Evolutionary conservation across 345 rosid species (phyloP).

Genomic region (Rhizophora apiculata): DNA sequence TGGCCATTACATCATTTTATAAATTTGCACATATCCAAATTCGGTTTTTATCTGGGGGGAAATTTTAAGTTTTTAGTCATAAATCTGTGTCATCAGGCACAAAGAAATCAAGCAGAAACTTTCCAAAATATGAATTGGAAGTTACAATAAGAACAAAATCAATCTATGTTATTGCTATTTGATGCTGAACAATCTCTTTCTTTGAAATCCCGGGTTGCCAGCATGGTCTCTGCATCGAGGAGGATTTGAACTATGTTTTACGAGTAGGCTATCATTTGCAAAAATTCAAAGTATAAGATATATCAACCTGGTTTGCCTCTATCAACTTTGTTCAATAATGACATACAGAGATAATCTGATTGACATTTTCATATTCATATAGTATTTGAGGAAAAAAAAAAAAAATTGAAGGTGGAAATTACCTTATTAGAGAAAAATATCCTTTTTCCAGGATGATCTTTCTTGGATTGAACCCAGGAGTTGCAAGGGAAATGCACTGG

Average conservation of each 20-base stretch:
- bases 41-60: too few relatives aligned
- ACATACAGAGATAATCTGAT: conserved; percentile 1
- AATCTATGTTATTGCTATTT: too few relatives aligned
- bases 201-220: not conserved
- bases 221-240: too few relatives aligned
- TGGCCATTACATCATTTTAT: not conserved
- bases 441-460: conserved; percentile 60
- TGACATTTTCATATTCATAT: conserved; percentile 1
- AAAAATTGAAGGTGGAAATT: not conserved
- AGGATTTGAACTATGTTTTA: too few relatives aligned
- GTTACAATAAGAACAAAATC: too few relatives aligned
- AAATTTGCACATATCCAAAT: conserved; percentile 24
- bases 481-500: conserved; percentile 91
- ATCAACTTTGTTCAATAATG: conserved; percentile 3
- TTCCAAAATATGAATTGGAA: too few relatives aligned
- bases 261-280: too few relatives aligned
- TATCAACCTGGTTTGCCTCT: conserved; percentile 11
- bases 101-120: too few relatives aligned
- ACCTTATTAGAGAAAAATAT: conserved; percentile 90
- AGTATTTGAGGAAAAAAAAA: not conserved
- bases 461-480: conserved; percentile 87
- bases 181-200: not conserved
- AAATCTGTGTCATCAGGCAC: too few relatives aligned
- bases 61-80: too few relatives aligned
- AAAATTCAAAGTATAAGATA: conserved; percentile 9